A percentile compares a stretch with the other conserved stretches of the same genome.
Evolutionary conservation across 768 basidiomycete genomes (phyloP).

Genomic region (Boletus rufocinnamomeus): DNA sequence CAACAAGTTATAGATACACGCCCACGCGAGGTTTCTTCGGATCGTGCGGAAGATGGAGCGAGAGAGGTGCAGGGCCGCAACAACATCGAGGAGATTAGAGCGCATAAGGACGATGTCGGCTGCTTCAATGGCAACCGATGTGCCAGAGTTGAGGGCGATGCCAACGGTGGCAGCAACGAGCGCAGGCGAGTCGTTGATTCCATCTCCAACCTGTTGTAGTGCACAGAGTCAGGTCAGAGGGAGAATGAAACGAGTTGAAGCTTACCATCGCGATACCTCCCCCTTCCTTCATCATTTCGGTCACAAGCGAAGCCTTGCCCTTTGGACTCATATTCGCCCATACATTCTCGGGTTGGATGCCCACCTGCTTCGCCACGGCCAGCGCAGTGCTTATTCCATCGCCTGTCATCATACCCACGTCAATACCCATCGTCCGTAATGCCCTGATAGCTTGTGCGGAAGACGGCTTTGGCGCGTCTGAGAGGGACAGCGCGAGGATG

Average conservation of each 20-base stretch:
- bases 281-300: slow-evolving; percentile 75
- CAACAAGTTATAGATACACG: slow-evolving; percentile 89
- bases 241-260: slow-evolving; percentile 8
- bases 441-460: slow-evolving; percentile 81
- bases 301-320: slow-evolving; percentile 86
- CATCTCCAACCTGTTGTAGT: slow-evolving; percentile 82
- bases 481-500: slow-evolving; percentile 78
- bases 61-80: slow-evolving; percentile 92
- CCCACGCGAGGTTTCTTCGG: slow-evolving; percentile 92
- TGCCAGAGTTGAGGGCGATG: slow-evolving; percentile 94
- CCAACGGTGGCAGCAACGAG: slow-evolving; percentile 95
- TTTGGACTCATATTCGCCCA: slow-evolving; percentile 94
- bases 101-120: slow-evolving; percentile 98
- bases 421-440: slow-evolving; percentile 85
- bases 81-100: slow-evolving; percentile 94
- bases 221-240: neutral
- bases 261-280: slow-evolving; percentile 92
- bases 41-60: slow-evolving; percentile 88
- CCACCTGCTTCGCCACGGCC: slow-evolving; percentile 88
- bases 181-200: slow-evolving; percentile 98
- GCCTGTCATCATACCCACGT: slow-evolving; percentile 93
- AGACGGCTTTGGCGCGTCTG: slow-evolving; percentile 85
- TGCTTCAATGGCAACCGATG: slow-evolving; percentile 96
- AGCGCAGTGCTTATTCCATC: slow-evolving; percentile 84
- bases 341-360: slow-evolving; percentile 79